Evolutionary conservation across 2,329 filamentous ascomycete species (phyloP).

Genomic region (Aureobasidium mangrovei): DNA sequence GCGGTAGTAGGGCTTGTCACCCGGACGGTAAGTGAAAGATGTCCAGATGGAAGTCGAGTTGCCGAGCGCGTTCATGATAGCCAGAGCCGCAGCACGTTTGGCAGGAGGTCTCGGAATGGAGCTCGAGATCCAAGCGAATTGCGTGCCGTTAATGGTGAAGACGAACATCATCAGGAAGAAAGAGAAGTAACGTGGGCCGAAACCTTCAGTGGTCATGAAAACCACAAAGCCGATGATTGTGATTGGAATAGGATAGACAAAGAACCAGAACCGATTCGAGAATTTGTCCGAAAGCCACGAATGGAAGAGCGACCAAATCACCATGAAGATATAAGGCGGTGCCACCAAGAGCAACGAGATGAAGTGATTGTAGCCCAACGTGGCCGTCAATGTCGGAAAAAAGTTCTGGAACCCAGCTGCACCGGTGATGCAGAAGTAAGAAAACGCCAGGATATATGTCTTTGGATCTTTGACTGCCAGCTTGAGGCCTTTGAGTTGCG

Average conservation of each 20-base stretch:
- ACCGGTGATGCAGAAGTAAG: slow-evolving; percentile 42
- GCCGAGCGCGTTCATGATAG: slow-evolving; percentile 65
- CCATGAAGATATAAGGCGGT: slow-evolving; percentile 47
- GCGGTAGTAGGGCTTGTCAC: slow-evolving; percentile 22
- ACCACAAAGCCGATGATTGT: slow-evolving; percentile 44
- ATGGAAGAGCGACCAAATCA: slow-evolving; percentile 40
- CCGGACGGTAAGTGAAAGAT: slow-evolving; percentile 31
- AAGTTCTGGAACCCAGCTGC: slow-evolving; percentile 49
- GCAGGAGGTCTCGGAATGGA: slow-evolving; percentile 66
- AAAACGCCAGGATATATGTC: slow-evolving; percentile 40
- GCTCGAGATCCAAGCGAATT: slow-evolving; percentile 70
- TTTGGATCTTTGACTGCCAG: slow-evolving; percentile 44
- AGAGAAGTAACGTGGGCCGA: slow-evolving; percentile 47
- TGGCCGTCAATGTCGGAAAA: slow-evolving; percentile 44
- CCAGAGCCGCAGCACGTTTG: slow-evolving; percentile 63
- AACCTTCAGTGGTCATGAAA: slow-evolving; percentile 45
- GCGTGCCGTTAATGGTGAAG: slow-evolving; percentile 47
- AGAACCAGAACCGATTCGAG: slow-evolving; percentile 44
- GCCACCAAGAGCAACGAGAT: slow-evolving; percentile 45
- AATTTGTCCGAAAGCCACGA: slow-evolving; percentile 37
- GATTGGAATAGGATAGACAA: slow-evolving; percentile 44
- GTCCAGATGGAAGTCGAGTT: slow-evolving; percentile 60
- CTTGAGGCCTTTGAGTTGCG: slow-evolving; percentile 42
- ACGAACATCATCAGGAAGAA: slow-evolving; percentile 50
- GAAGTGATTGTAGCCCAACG: slow-evolving; percentile 36